Percentiles rank a stretch among this genome's conserved stretches.
These are phyloP conservation scores for Vickermania ingenoplastis DNA, from an alignment of 208 protist species.

Conservation along the genomic window DNA sequence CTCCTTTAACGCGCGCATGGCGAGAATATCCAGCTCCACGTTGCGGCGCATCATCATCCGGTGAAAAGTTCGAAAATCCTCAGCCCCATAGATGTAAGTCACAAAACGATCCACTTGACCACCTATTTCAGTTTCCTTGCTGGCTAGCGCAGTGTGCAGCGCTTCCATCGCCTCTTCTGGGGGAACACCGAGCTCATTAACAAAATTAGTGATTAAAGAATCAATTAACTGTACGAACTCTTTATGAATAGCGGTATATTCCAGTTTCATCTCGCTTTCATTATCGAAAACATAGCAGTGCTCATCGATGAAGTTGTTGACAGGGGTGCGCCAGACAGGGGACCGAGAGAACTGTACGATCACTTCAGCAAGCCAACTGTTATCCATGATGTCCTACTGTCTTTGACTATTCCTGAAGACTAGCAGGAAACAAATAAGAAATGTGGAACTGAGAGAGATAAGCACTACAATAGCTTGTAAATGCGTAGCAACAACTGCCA, in stretches of 20 bases:
- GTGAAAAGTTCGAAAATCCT: conserved; percentile 87
- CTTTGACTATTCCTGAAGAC: conserved; percentile 15
- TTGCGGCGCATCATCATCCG: conserved; percentile 89
- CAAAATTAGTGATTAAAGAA: conserved; percentile 62
- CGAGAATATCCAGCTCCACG: conserved; percentile 83
- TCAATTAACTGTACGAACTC: conserved; percentile 80
- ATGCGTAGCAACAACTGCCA: too few species aligned
- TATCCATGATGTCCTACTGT: conserved; percentile 44
- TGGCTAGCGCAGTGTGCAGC: conserved; percentile 20
- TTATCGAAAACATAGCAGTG: conserved; percentile 85
- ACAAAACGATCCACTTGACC: conserved; percentile 38
- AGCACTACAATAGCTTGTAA: too few species aligned
- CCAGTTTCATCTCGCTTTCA: conserved; percentile 83
- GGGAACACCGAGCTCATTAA: conserved; percentile 69
- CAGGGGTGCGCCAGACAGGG: conserved; percentile 71
- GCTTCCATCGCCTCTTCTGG: conserved; percentile 40
- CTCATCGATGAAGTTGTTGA: conserved; percentile 88
- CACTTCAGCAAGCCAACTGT: conserved; percentile 70
- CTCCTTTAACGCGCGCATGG: conserved; percentile 29
- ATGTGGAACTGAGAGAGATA: neutral
- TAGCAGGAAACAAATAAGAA: conserved; percentile 4
- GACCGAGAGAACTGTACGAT: conserved; percentile 80
- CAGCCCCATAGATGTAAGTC: conserved; percentile 63
- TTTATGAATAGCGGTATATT: conserved; percentile 79
- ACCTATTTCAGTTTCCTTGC: conserved; percentile 8